Base-by-base conservation (phyloP, 1,139 yeast species). In the Debaryomyces robertsiae region DNA sequence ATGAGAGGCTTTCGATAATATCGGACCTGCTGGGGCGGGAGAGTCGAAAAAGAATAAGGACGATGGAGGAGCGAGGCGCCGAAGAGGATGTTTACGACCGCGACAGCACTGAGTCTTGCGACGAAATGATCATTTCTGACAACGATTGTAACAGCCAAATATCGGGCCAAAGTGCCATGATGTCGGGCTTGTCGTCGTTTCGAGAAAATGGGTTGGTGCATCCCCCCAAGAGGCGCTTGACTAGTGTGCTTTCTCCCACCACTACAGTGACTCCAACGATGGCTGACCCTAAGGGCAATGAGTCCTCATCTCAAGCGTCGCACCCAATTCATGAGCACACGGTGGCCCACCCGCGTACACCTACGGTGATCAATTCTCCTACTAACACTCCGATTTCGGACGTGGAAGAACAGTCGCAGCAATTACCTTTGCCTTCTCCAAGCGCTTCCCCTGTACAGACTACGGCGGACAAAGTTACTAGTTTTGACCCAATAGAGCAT, bases 381-480 rank as follows among this genome's bases (percentile, higher is more conserved):
- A 53, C 69, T 0, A 66, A 58, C 35, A 65, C 74, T 6, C 75
- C 75, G 0, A 53, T 67, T 3, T 64, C 72, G 7, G 76, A 69
- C 39, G 53, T 63, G 14, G 73, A 67, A 32, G 69, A 65, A 13
- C 62, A 55, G 28, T 60, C 66, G 2, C 73, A 66, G 40, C 80
- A 72, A 44, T 63, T 78, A 14, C 85, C 85, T 0, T 64, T 81
- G 23, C 87, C 87, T 0, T 81, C 85, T 4, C 88, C 88, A 0
- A 77, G 83, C 52, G 88, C 87, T 1, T 80, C 86, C 1, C 87
- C 87, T 0, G 73, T 72, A 5, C 82, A 75, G 46, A 58, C 55
- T 30, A 46, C 48, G 17, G 41, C 44, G 16, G 31, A 46, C 27
- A 45, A 36, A 30, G 32, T 42, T 9, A 44, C 48, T 22, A 38